Evolutionary conservation across 306 rosid genomes (phyloP).

Genomic region (Sicyos edulis): DNA sequence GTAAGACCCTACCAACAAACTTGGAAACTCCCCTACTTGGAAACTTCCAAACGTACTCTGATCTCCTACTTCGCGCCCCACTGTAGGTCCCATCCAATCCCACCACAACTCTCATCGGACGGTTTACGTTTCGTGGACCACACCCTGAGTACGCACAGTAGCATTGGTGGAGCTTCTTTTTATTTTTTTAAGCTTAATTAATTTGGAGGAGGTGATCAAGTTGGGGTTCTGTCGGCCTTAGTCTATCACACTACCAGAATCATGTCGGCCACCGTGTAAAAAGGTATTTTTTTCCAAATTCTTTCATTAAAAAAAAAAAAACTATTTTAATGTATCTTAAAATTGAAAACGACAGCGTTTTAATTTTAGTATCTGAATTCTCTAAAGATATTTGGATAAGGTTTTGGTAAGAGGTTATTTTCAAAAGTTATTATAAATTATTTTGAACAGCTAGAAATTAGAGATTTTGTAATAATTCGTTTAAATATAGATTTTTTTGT

Average conservation of each 20-base stretch:
- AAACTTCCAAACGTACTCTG: not conserved
- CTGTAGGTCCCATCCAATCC: too few relatives aligned
- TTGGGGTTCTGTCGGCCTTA: slow-evolving; percentile 16
- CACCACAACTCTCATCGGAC: not conserved
- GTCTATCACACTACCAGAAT: slow-evolving; percentile 22
- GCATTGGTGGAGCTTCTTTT: slow-evolving; percentile 11
- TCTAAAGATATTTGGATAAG: too few relatives aligned
- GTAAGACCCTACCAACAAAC: slow-evolving; percentile 14
- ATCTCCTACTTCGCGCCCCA: not conserved
- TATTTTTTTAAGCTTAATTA: slow-evolving; percentile 5
- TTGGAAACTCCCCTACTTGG: not conserved
- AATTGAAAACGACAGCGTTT: too few relatives aligned
- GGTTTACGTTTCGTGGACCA: not conserved
- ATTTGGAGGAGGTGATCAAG: slow-evolving; percentile 14
- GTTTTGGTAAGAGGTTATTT: too few relatives aligned
- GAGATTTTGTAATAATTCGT: too few relatives aligned
- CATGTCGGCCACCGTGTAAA: slow-evolving; percentile 32
- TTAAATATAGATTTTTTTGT: too few relatives aligned
- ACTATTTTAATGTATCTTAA: too few relatives aligned
- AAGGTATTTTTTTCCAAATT: not conserved
- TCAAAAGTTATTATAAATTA: too few relatives aligned
- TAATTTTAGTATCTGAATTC: too few relatives aligned
- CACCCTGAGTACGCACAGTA: not conserved
- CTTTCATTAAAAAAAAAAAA: too few relatives aligned
- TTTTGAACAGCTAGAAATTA: too few relatives aligned